These are phyloP conservation scores for Choiromyces venosus DNA, from an alignment of 495 filamentous ascomycete species.

Conservation along the genomic window DNA sequence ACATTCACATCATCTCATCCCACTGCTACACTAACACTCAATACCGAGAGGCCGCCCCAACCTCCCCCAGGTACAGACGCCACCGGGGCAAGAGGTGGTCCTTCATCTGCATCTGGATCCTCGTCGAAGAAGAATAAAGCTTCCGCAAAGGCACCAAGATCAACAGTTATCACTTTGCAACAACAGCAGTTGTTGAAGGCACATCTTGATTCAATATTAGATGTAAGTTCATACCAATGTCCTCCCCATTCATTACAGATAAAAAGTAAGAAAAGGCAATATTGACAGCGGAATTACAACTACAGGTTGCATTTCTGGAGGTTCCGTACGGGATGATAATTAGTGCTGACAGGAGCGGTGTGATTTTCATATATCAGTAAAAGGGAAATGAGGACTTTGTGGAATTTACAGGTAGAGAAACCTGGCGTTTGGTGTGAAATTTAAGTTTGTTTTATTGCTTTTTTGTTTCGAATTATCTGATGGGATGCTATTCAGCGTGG, in stretches of 20 bases:
- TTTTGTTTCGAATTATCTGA: not conserved
- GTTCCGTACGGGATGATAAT: conserved; percentile 87
- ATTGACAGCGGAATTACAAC: conserved; percentile 4
- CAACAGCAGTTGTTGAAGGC: conserved; percentile 79
- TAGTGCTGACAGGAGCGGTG: conserved; percentile 83
- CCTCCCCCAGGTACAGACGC: conserved; percentile 10
- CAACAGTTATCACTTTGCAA: conserved; percentile 80
- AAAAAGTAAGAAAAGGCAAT: not conserved
- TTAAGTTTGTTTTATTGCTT: not conserved
- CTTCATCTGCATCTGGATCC: conserved; percentile 33
- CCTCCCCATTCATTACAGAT: not conserved
- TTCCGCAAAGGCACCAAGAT: conserved; percentile 56
- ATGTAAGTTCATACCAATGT: conserved; percentile 50
- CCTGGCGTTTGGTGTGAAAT: not conserved
- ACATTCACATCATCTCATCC: conserved; percentile 68
- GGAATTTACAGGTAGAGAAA: not conserved
- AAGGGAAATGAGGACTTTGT: not conserved
- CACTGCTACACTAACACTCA: conserved; percentile 60
- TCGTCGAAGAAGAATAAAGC: conserved; percentile 42
- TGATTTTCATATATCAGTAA: conserved; percentile 82
- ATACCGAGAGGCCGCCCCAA: conserved; percentile 61
- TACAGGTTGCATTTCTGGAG: conserved; percentile 62
- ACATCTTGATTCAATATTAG: conserved; percentile 82
- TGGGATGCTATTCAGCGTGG: not conserved
- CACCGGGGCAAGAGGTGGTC: conserved; percentile 9